phyloP scores from a whole-genome alignment of 352 stramenopile species.

The Paralagenidium karlingii region DNA sequence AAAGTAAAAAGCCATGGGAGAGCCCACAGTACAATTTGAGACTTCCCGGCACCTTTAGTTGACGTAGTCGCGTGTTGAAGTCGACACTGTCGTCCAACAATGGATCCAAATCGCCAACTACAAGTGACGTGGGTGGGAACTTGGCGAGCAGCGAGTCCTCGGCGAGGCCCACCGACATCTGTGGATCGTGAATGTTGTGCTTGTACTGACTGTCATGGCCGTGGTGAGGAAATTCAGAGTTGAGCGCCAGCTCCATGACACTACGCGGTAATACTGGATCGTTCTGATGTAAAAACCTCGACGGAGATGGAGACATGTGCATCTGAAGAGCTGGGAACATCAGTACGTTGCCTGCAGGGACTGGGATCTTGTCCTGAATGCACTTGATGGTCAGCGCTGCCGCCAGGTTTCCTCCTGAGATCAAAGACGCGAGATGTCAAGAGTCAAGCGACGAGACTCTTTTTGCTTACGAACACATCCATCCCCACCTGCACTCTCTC shows the following conservation, averaged over 20 bases:
- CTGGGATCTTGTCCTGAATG: constrained; percentile 55
- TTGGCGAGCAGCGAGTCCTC: constrained; percentile 59
- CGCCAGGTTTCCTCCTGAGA: constrained; percentile 70
- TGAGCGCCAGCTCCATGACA: constrained; percentile 69
- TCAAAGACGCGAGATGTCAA: neutral
- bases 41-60: constrained; percentile 59
- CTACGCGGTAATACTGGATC: constrained; percentile 73
- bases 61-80: constrained; percentile 77
- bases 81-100: constrained; percentile 84
- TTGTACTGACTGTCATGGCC: constrained; percentile 81
- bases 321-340: constrained; percentile 87
- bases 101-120: constrained; percentile 79
- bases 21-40: constrained; percentile 78
- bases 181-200: constrained; percentile 78
- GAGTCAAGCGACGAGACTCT: constrained; percentile 1
- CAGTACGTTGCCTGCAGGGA: constrained; percentile 74
- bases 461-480: too few relatives aligned
- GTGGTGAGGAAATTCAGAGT: constrained; percentile 76
- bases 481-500: constrained; percentile 63
- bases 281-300: constrained; percentile 78
- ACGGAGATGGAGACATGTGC: constrained; percentile 77
- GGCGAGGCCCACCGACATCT: constrained; percentile 69
- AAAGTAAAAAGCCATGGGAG: constrained; percentile 82
- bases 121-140: constrained; percentile 70
- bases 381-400: constrained; percentile 73